Evolutionary conservation across 495 filamentous ascomycete genomes (phyloP).

Genomic region (Patellaria atrata): DNA sequence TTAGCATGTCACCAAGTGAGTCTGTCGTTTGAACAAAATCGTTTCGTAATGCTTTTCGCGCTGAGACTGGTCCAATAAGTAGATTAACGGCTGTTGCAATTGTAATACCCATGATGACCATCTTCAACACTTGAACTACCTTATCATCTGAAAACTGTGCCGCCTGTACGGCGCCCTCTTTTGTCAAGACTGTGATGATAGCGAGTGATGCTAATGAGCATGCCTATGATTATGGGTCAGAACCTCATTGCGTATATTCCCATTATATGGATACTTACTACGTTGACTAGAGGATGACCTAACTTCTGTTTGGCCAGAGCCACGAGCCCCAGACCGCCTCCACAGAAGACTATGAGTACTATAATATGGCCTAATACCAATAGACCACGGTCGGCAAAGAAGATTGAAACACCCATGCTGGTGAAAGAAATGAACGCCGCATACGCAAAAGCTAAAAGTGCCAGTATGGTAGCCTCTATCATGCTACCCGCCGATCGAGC

Average conservation of each 20-base stretch:
- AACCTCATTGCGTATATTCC: neutral
- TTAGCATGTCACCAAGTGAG: slow-evolving; percentile 65
- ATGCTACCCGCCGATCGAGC: slow-evolving; percentile 80
- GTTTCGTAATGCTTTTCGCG: slow-evolving; percentile 56
- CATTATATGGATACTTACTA: slow-evolving; percentile 22
- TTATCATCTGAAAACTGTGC: slow-evolving; percentile 69
- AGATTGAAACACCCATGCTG: slow-evolving; percentile 73
- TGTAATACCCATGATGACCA: slow-evolving; percentile 74
- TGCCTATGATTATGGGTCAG: slow-evolving; percentile 27
- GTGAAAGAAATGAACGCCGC: slow-evolving; percentile 65
- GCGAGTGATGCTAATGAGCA: slow-evolving; percentile 82
- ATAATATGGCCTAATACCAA: slow-evolving; percentile 63
- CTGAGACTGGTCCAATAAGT: slow-evolving; percentile 66
- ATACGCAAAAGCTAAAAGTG: slow-evolving; percentile 67
- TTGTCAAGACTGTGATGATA: slow-evolving; percentile 83
- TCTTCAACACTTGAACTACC: slow-evolving; percentile 76
- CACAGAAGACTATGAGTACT: slow-evolving; percentile 75
- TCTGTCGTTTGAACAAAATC: slow-evolving; percentile 63
- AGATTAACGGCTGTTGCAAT: slow-evolving; percentile 65
- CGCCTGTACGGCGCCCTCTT: slow-evolving; percentile 73
- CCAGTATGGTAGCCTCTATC: slow-evolving; percentile 77
- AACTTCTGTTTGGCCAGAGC: slow-evolving; percentile 87
- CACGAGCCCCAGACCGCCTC: slow-evolving; percentile 75
- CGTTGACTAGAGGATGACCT: slow-evolving; percentile 75
- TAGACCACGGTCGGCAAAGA: slow-evolving; percentile 53